These are phyloP conservation scores for Triadica sebifera DNA, from an alignment of 345 rosid species.

Conservation along the genomic window DNA sequence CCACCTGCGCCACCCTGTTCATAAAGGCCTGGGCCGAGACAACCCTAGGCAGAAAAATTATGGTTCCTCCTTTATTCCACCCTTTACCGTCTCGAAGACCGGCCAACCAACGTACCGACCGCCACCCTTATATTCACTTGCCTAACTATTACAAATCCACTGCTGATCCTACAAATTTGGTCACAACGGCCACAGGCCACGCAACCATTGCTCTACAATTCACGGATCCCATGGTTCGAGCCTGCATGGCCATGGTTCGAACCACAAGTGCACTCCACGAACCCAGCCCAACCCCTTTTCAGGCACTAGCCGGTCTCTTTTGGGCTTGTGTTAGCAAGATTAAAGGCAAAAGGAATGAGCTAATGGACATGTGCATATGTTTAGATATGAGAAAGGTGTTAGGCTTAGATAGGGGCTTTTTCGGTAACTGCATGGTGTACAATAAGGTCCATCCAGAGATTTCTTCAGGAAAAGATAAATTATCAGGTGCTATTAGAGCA, in stretches of 20 bases:
- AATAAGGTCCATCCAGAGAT: conserved; percentile 24
- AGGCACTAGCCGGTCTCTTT: conserved; percentile 54
- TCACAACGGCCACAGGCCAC: conserved; percentile 1
- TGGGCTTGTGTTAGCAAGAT: conserved; percentile 55
- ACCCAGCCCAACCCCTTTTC: conserved; percentile 34
- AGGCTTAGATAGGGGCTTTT: conserved; percentile 50
- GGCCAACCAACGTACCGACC: conserved; percentile 17
- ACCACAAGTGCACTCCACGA: neutral
- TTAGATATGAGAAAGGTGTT: conserved; percentile 48
- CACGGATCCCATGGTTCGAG: conserved; percentile 38
- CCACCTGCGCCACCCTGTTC: conserved; percentile 51
- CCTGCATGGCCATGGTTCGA: conserved; percentile 38
- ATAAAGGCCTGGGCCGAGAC: conserved; percentile 72
- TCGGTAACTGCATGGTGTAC: conserved; percentile 71
- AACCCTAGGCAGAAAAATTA: conserved; percentile 36
- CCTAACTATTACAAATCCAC: conserved; percentile 42
- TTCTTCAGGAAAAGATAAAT: conserved; percentile 2
- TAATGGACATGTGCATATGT: conserved; percentile 49
- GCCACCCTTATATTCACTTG: conserved; percentile 23
- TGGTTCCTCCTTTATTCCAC: conserved; percentile 49
- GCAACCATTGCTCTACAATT: conserved; percentile 46
- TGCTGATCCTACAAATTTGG: conserved; percentile 14
- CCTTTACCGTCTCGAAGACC: conserved; percentile 38
- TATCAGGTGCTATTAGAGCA: conserved; percentile 35
- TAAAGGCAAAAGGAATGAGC: conserved; percentile 37